Conservation (phyloP, 768 basidiomycete genomes). For the Xerocomellus chrysenteron region DNA sequence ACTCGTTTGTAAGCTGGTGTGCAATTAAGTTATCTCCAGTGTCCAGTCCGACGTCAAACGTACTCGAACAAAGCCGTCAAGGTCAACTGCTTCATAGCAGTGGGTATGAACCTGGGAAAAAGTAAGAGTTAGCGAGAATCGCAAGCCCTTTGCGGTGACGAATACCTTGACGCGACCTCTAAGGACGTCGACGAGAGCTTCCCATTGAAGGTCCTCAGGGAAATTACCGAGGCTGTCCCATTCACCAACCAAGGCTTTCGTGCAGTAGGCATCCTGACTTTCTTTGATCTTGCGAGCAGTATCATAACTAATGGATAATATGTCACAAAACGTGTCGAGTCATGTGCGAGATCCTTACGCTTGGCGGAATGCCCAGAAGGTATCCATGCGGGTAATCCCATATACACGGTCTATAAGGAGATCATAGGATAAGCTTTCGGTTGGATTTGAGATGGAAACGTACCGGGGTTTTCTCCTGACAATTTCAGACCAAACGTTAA, state of each 20-base stretch:
- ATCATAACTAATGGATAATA: constrained; percentile 39
- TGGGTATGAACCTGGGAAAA: constrained; percentile 35
- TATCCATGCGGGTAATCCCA: constrained; percentile 45
- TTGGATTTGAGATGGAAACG: not conserved
- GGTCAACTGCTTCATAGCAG: constrained; percentile 60
- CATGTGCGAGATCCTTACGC: constrained; percentile 34
- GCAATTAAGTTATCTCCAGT: constrained; percentile 1
- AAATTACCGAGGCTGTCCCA: constrained; percentile 48
- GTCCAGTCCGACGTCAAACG: constrained; percentile 22
- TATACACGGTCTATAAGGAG: constrained; percentile 27
- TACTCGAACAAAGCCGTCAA: constrained; percentile 67
- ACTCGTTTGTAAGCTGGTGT: constrained; percentile 82
- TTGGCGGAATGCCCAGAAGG: constrained; percentile 50
- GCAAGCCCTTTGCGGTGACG: not conserved
- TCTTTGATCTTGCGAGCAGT: constrained; percentile 53
- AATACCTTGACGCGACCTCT: constrained; percentile 79
- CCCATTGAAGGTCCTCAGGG: constrained; percentile 74
- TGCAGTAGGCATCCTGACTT: constrained; percentile 54
- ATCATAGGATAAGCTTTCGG: not conserved
- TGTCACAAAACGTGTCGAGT: constrained; percentile 1
- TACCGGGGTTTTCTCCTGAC: constrained; percentile 51
- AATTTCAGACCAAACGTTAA: not conserved
- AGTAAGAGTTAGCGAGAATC: not conserved
- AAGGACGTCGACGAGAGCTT: constrained; percentile 77
- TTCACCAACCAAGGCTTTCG: constrained; percentile 39